phyloP scores from a whole-genome alignment of 441 rosid genomes.

The Brassica hybrid region DNA sequence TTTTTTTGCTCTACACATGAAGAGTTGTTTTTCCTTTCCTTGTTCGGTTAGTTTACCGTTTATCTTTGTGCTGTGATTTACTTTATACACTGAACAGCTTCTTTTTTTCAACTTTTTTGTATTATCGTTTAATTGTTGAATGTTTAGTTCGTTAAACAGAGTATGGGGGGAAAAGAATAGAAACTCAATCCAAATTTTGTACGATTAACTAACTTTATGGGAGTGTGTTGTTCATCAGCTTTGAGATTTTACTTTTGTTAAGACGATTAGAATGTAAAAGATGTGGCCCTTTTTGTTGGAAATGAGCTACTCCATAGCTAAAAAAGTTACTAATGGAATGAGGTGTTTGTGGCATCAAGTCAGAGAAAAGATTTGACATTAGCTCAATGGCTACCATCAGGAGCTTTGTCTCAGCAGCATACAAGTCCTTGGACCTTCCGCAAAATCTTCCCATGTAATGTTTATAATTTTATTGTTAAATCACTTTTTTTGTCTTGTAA shows the following conservation, averaged over 20 bases:
- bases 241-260: too few relatives aligned
- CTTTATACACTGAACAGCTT: constrained; percentile 23
- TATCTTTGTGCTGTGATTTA: not conserved
- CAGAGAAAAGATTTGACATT: constrained; percentile 61
- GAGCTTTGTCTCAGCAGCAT: constrained; percentile 63
- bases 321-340: too few relatives aligned
- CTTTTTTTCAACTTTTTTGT: not conserved
- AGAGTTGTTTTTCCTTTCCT: constrained; percentile 12
- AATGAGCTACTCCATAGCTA: not conserved
- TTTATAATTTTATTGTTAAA: not conserved
- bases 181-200: not conserved
- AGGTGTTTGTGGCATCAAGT: not conserved
- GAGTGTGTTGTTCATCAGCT: not conserved
- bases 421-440: constrained; percentile 48
- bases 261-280: too few relatives aligned
- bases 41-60: constrained; percentile 26
- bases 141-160: not conserved
- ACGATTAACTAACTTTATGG: not conserved
- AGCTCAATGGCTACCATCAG: constrained; percentile 60
- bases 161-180: not conserved
- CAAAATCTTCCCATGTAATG: constrained; percentile 39
- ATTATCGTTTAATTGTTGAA: not conserved
- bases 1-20: constrained; percentile 34
- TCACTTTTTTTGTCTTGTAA: not conserved
- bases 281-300: too few relatives aligned